These are phyloP conservation scores for Cunninghamia lanceolata DNA, from an alignment of 75 land plant genomes.

Conservation along the genomic window DNA sequence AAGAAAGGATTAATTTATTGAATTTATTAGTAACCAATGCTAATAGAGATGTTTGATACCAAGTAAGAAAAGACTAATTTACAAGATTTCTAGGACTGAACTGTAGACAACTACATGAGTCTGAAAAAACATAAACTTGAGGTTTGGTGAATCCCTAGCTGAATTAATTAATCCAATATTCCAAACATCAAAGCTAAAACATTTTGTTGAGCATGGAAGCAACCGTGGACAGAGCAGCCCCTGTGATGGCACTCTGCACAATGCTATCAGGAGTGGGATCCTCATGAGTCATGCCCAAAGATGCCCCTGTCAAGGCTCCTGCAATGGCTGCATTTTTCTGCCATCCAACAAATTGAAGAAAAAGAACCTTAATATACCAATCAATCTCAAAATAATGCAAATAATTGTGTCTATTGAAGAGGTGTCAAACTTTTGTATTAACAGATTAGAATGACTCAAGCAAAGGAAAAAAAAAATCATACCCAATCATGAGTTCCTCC, in stretches of 20 bases:
- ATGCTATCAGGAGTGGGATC: conserved; percentile 44
- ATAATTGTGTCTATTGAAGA: too few species aligned
- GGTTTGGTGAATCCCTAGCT: too few species aligned
- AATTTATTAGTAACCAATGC: too few species aligned
- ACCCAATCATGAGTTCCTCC: conserved; percentile 84
- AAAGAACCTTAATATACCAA: neutral
- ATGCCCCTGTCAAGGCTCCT: conserved; percentile 66
- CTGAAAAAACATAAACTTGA: too few species aligned
- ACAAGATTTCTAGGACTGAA: neutral
- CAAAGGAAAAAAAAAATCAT: neutral
- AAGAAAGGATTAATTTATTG: too few species aligned
- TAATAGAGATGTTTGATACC: too few species aligned
- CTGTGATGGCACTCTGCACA: conserved; percentile 62
- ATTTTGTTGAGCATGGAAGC: conserved; percentile 58
- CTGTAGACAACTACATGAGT: neutral
- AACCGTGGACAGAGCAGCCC: conserved; percentile 71
- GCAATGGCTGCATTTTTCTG: conserved; percentile 78
- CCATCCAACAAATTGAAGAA: neutral
- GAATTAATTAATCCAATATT: neutral
- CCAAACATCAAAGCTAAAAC: conserved; percentile 19
- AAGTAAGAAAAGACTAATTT: too few species aligned
- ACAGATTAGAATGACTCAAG: neutral
- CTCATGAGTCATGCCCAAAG: conserved; percentile 48
- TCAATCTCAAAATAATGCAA: neutral
- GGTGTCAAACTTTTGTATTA: too few species aligned